phyloP scores from a whole-genome alignment of 2,329 filamentous ascomycete genomes.

The Trichoderma arundinaceum region DNA sequence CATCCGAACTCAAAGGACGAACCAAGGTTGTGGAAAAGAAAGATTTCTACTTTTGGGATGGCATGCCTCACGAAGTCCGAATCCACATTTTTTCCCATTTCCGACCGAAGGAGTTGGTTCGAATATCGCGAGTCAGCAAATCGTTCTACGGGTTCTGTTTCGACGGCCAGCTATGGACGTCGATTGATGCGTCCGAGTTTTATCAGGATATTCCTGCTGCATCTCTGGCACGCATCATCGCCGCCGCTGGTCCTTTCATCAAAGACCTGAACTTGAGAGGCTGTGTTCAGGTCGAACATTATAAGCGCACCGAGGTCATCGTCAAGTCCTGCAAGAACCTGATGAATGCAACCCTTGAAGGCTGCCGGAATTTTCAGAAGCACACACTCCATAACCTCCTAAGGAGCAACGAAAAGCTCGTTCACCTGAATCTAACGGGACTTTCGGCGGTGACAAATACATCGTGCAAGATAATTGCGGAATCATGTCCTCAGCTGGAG shows the following conservation, averaged over 20 bases:
- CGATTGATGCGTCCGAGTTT: slow-evolving; percentile 82
- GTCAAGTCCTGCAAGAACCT: slow-evolving; percentile 87
- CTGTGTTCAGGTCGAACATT: slow-evolving; percentile 85
- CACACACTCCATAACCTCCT: slow-evolving; percentile 79
- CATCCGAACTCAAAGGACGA: slow-evolving; percentile 53
- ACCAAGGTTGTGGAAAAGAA: slow-evolving; percentile 51
- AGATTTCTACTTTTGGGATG: slow-evolving; percentile 73
- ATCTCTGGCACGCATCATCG: slow-evolving; percentile 83
- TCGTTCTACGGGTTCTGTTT: slow-evolving; percentile 84
- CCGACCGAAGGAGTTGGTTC: slow-evolving; percentile 79
- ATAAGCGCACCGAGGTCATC: slow-evolving; percentile 76
- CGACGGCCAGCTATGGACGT: slow-evolving; percentile 92
- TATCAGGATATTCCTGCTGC: slow-evolving; percentile 86
- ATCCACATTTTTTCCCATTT: slow-evolving; percentile 79
- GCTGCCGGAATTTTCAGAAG: slow-evolving; percentile 81
- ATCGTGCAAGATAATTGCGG: slow-evolving; percentile 83
- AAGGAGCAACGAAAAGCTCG: slow-evolving; percentile 73
- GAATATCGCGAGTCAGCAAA: slow-evolving; percentile 77
- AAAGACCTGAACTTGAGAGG: slow-evolving; percentile 89
- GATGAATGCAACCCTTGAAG: slow-evolving; percentile 85
- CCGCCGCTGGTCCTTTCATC: slow-evolving; percentile 84
- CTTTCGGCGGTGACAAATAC: slow-evolving; percentile 79
- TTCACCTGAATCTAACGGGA: slow-evolving; percentile 86
- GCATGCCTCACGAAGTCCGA: slow-evolving; percentile 82
- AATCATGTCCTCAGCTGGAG: slow-evolving; percentile 81